These are phyloP conservation scores for Fusarium torulosum DNA, from an alignment of 2,329 filamentous ascomycete species.

Conservation along the genomic window DNA sequence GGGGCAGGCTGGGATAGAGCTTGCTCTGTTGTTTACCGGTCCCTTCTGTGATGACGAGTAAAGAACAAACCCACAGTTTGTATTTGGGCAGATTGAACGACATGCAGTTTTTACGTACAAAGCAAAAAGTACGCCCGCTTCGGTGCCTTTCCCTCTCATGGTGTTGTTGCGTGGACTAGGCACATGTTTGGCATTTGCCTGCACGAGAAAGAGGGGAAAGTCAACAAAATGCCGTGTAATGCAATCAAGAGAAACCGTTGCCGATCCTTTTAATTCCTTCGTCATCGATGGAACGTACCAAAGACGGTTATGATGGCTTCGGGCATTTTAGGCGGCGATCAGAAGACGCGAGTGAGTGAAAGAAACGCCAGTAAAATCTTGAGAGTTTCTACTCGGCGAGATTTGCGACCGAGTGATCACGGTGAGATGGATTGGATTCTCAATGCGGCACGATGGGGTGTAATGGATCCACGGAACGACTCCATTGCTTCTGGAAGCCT, in stretches of 20 bases:
- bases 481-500: slow-evolving; percentile 41
- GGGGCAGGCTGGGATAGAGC: slow-evolving; percentile 22
- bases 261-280: slow-evolving; percentile 33
- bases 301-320: slow-evolving; percentile 12
- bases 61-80: slow-evolving; percentile 24
- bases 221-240: slow-evolving; percentile 16
- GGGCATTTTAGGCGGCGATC: slow-evolving; percentile 28
- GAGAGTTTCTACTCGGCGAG: slow-evolving; percentile 35
- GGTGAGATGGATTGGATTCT: slow-evolving; percentile 28
- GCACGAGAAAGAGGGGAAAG: slow-evolving; percentile 30
- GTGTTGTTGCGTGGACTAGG: slow-evolving; percentile 11
- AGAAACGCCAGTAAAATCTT: slow-evolving; percentile 34
- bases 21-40: slow-evolving; percentile 13
- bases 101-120: slow-evolving; percentile 39
- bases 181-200: slow-evolving; percentile 30
- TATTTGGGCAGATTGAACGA: slow-evolving; percentile 22
- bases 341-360: slow-evolving; percentile 11
- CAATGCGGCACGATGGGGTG: slow-evolving; percentile 34
- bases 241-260: slow-evolving; percentile 10
- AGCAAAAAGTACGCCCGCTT: slow-evolving; percentile 18
- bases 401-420: slow-evolving; percentile 39
- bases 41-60: slow-evolving; percentile 7
- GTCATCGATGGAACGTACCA: slow-evolving; percentile 26
- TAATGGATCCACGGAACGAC: slow-evolving; percentile 39
- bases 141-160: slow-evolving; percentile 19